Conservation (phyloP, 768 basidiomycete genomes). For the Trichaptum fuscoviolaceum region DNA sequence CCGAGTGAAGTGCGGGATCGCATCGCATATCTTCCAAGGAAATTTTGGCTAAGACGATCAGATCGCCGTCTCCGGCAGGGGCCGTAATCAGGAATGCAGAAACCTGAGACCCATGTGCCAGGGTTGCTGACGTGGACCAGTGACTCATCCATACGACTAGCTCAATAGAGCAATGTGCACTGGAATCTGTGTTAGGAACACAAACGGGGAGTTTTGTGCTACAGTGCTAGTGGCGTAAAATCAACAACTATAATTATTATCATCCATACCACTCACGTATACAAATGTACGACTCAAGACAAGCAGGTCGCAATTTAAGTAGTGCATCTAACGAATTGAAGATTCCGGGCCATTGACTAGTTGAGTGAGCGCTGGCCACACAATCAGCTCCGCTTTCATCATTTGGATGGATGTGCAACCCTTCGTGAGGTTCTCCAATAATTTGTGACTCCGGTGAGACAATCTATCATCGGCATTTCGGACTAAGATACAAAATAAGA, state of each 20-base stretch:
- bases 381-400: not conserved
- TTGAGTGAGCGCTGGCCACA: too few species aligned
- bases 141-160: not conserved
- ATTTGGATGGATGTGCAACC: not conserved
- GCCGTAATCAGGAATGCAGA: not conserved
- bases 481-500: not conserved
- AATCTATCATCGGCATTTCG: not conserved
- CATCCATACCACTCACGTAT: too few species aligned
- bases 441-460: not conserved
- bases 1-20: not conserved
- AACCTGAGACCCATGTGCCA: not conserved
- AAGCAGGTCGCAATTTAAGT: too few species aligned
- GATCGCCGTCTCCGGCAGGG: not conserved
- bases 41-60: not conserved
- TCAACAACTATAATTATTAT: too few species aligned
- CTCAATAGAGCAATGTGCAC: not conserved
- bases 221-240: too few species aligned
- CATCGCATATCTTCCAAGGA: not conserved
- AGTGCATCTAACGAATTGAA: too few species aligned
- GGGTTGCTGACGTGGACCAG: not conserved
- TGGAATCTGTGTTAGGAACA: not conserved
- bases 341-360: too few species aligned
- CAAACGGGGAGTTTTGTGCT: too few species aligned
- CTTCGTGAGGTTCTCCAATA: not conserved
- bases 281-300: too few species aligned